Percentiles rank a stretch among this genome's conserved stretches.
Conservation (phyloP, 2,329 filamentous ascomycete species). For the Escovopsis sp. region DNA sequence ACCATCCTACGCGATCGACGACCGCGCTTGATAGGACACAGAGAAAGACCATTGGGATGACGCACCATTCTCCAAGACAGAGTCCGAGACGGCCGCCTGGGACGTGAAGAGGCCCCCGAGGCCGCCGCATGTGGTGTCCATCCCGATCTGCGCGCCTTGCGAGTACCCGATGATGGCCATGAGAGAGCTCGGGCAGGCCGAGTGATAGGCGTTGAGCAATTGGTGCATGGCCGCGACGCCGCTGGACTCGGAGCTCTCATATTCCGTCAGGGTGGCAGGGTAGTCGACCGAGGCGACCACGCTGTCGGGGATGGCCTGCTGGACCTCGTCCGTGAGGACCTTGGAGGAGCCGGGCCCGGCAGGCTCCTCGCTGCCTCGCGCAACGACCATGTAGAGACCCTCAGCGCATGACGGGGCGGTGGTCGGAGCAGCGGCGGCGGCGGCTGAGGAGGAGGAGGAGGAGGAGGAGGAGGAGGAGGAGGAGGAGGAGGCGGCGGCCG, state of each 20-base stretch:
- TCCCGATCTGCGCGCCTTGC: conserved; percentile 25
- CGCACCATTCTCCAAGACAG: conserved; percentile 21
- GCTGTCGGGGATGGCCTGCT: conserved; percentile 12
- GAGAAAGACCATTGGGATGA: too few species aligned
- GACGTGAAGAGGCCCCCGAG: conserved; percentile 13
- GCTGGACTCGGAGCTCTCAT: conserved; percentile 19
- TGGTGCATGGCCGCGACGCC: conserved; percentile 18
- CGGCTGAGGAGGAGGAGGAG: neutral
- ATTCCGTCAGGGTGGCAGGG: conserved; percentile 20
- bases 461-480: too few species aligned
- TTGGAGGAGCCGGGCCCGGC: conserved; percentile 19
- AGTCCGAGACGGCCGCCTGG: conserved; percentile 10
- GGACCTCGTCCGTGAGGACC: conserved; percentile 18
- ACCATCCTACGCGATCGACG: too few species aligned
- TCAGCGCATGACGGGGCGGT: conserved; percentile 15
- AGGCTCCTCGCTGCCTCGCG: conserved; percentile 22
- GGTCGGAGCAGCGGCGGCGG: neutral
- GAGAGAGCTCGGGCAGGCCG: conserved; percentile 22
- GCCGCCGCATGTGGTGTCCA: conserved; percentile 23
- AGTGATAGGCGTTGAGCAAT: conserved; percentile 17
- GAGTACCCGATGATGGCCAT: conserved; percentile 27
- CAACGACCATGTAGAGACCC: conserved; percentile 25
- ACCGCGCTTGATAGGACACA: neutral
- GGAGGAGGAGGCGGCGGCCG: neutral
- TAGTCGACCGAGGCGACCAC: conserved; percentile 21